These are phyloP conservation scores for Psidium friedrichsthalianum DNA, from an alignment of 345 rosid genomes.

Conservation along the genomic window DNA sequence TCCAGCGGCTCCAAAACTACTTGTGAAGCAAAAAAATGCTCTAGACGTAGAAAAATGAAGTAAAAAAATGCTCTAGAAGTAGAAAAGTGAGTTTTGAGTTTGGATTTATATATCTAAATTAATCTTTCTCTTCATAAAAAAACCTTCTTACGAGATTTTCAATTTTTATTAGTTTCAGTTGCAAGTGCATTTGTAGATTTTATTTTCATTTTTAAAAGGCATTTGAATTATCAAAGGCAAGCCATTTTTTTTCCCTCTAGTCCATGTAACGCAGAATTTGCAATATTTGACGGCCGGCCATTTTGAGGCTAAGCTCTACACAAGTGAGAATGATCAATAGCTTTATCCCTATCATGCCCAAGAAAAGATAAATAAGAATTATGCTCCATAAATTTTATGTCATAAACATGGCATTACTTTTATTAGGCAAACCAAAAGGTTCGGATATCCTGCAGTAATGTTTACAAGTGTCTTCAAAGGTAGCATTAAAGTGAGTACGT, in stretches of 20 bases:
- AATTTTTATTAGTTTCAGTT: neutral
- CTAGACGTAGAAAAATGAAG: no score
- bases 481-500: neutral
- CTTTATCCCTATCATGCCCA: neutral
- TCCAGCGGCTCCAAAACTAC: no score
- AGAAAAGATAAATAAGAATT: neutral
- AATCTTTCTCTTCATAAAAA: no score
- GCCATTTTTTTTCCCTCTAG: neutral
- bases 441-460: neutral
- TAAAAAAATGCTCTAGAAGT: no score
- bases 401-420: neutral
- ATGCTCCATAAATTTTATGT: neutral
- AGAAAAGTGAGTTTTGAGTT: no score
- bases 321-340: no score
- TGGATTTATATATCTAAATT: no score
- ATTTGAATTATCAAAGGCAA: neutral
- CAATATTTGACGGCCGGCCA: neutral
- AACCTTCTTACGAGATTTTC: neutral
- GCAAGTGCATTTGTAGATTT: neutral
- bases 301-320: neutral
- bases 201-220: neutral
- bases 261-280: neutral
- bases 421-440: neutral
- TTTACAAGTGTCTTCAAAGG: neutral
- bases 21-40: no score